phyloP scores from a whole-genome alignment of 441 rosid species.

The Rhodomyrtus psidioides region DNA sequence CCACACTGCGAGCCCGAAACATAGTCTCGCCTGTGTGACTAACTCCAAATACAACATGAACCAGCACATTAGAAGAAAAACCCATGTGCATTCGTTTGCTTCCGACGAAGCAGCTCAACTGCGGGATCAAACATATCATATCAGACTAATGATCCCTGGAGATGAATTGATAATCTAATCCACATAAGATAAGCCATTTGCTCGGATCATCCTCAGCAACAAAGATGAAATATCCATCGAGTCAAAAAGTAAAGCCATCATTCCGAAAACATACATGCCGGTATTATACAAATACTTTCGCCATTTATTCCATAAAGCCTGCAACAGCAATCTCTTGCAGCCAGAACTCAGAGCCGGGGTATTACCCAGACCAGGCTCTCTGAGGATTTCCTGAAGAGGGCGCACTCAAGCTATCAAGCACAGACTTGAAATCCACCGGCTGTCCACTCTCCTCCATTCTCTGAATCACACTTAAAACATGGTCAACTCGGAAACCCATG shows the following conservation, averaged over 20 bases:
- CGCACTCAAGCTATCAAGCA: neutral
- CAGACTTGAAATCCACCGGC: neutral
- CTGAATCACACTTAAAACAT: neutral
- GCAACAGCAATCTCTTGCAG: neutral
- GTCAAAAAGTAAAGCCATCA: neutral
- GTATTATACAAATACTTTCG: neutral
- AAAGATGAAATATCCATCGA: neutral
- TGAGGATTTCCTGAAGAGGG: neutral
- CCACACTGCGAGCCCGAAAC: neutral
- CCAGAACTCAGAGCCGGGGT: neutral
- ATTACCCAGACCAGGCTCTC: neutral
- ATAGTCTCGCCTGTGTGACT: neutral
- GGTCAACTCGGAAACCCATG: neutral
- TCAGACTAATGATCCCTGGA: neutral
- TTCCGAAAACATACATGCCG: neutral
- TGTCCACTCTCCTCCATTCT: slow-evolving; percentile 3
- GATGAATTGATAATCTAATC: neutral
- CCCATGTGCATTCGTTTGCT: neutral
- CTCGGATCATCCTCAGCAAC: neutral
- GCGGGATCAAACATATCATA: neutral
- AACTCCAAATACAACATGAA: neutral
- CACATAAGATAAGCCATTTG: neutral
- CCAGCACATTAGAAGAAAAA: neutral
- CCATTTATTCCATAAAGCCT: neutral
- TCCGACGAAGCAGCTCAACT: neutral